These are phyloP conservation scores for Cryptococcus amylolentus DNA, from an alignment of 1,284 basidiomycete species.

Conservation along the genomic window DNA sequence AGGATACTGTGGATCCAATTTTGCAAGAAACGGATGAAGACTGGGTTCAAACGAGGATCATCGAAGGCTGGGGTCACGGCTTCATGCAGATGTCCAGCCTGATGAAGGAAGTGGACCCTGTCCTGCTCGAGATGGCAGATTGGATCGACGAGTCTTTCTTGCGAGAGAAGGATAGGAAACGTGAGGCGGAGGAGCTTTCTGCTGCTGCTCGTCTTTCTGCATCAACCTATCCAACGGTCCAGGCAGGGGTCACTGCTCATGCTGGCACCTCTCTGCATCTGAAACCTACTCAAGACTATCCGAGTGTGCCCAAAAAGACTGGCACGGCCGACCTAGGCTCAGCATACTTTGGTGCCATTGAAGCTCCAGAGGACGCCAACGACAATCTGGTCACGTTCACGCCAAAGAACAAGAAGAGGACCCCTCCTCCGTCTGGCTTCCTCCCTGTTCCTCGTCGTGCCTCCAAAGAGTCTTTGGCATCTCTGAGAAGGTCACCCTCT, in stretches of 20 bases:
- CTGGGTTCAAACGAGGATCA: slow-evolving; percentile 90
- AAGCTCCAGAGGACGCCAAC: slow-evolving; percentile 28
- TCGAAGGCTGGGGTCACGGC: slow-evolving; percentile 87
- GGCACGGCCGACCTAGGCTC: slow-evolving; percentile 44
- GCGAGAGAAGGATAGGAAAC: slow-evolving; percentile 28
- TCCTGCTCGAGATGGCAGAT: slow-evolving; percentile 82
- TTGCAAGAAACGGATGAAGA: slow-evolving; percentile 76
- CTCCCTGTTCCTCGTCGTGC: slow-evolving; percentile 37
- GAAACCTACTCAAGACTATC: slow-evolving; percentile 42
- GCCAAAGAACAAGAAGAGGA: slow-evolving; percentile 54
- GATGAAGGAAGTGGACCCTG: slow-evolving; percentile 69
- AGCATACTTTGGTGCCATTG: slow-evolving; percentile 15
- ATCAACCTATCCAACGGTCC: slow-evolving; percentile 18
- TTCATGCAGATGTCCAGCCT: slow-evolving; percentile 90
- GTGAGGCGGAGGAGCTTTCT: slow-evolving; percentile 31
- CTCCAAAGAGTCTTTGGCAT: slow-evolving; percentile 33
- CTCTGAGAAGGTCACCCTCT: slow-evolving; percentile 32
- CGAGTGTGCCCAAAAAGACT: slow-evolving; percentile 24
- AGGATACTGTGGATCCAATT: slow-evolving; percentile 50
- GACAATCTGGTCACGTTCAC: slow-evolving; percentile 59
- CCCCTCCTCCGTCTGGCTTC: slow-evolving; percentile 47
- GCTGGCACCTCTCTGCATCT: slow-evolving; percentile 35
- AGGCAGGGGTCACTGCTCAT: slow-evolving; percentile 12
- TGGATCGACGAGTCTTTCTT: slow-evolving; percentile 85
- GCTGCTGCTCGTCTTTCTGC: neutral